phyloP scores from a whole-genome alignment of 1,284 basidiomycete genomes.

The Ganoderma resinaceum region DNA sequence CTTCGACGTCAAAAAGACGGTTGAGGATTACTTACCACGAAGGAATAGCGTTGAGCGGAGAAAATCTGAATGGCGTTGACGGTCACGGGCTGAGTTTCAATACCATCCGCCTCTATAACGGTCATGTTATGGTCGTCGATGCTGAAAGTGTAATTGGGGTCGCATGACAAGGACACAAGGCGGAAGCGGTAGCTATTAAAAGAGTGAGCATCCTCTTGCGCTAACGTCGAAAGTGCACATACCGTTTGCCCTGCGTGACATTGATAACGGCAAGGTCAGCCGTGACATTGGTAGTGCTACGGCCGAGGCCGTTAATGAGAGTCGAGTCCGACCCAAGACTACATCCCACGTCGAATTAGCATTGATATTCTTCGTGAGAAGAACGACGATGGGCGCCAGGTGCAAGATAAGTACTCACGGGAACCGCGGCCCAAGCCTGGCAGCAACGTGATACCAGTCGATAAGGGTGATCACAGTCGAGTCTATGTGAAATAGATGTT shows the following conservation, averaged over 20 bases:
- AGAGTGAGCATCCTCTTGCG: not conserved
- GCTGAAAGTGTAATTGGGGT: constrained; percentile 41
- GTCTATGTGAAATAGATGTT: constrained; percentile 18
- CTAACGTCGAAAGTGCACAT: constrained; percentile 22
- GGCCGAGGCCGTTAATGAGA: constrained; percentile 59
- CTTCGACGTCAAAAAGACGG: not conserved
- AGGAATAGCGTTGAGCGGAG: constrained; percentile 47
- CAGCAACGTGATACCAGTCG: constrained; percentile 37
- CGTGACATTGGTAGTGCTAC: constrained; percentile 33
- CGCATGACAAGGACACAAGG: constrained; percentile 56
- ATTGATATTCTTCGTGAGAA: not conserved
- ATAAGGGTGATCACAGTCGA: constrained; percentile 36
- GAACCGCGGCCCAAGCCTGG: constrained; percentile 28
- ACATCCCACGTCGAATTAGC: not conserved
- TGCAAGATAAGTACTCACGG: constrained; percentile 31
- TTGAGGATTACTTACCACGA: constrained; percentile 16
- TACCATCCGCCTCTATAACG: constrained; percentile 44
- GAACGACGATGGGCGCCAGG: not conserved
- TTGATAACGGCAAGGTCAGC: constrained; percentile 42
- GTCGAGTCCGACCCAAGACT: constrained; percentile 40
- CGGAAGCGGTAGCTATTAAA: constrained; percentile 44
- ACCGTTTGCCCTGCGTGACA: constrained; percentile 44
- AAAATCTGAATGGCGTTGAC: constrained; percentile 45
- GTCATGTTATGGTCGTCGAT: constrained; percentile 45
- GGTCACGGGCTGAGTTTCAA: constrained; percentile 39